Evolutionary conservation across 345 rosid species (phyloP).

Genomic region (Raphanus raphanistrum): DNA sequence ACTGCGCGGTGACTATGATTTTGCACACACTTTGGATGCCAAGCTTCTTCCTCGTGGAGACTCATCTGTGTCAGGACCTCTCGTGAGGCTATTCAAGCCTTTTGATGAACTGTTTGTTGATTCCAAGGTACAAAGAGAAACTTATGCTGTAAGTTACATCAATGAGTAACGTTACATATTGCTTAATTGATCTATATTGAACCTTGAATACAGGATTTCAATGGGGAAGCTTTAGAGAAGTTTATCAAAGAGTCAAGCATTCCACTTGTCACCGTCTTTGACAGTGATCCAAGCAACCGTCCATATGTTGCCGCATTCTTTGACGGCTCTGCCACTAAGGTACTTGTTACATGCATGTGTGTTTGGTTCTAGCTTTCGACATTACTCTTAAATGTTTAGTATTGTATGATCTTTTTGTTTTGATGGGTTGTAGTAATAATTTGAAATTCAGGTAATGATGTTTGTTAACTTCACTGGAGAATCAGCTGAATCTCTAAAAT

Average conservation of each 20-base stretch:
- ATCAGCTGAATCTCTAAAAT: conserved; percentile 56
- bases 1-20: conserved; percentile 82
- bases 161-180: not conserved
- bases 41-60: conserved; percentile 94
- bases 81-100: conserved; percentile 93
- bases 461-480: conserved; percentile 66
- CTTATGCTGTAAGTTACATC: not conserved
- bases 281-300: conserved; percentile 72
- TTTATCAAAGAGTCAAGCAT: conserved; percentile 73
- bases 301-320: conserved; percentile 71
- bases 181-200: not conserved
- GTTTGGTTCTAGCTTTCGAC: conserved; percentile 1
- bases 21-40: conserved; percentile 81
- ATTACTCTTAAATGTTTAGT: not conserved
- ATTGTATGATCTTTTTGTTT: conserved; percentile 10
- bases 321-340: conserved; percentile 73
- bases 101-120: conserved; percentile 87
- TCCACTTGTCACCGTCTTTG: conserved; percentile 69
- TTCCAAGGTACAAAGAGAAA: conserved; percentile 54
- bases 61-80: conserved; percentile 73
- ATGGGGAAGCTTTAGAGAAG: conserved; percentile 73
- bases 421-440: no score
- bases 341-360: conserved; percentile 15
- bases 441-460: conserved; percentile 68
- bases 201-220: conserved; percentile 60